Base-by-base conservation (phyloP, 345 rosid genomes). In the Eucalyptus camaldulensis region DNA sequence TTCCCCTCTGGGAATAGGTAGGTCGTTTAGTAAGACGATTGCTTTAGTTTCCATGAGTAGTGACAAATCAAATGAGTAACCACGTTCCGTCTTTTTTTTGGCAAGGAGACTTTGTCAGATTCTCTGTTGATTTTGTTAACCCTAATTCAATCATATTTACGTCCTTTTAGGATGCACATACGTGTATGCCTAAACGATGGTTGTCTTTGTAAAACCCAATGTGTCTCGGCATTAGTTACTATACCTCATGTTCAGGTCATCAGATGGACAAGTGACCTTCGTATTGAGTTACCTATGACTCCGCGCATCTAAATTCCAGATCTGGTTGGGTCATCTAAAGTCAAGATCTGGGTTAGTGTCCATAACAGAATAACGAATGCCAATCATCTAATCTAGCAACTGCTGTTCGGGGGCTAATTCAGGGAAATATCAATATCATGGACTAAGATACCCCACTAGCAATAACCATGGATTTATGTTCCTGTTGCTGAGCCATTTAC, bases 1-100 rank as follows among this genome's bases (percentile, higher is more conserved):
- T 91, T 90, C 86, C 95, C 98, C 22, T 89, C 95, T 87, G 91
- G 90, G 80, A 91, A 95, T 91, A 94, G 99, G 99, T 97, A 94
- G 88, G 85, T 88, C 40, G 69, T 76, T 37, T 37, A 40, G 83
- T 76, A 40, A 76, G 47, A 37, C 29, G 13, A 76, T 76, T 76
- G 83, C 83, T 76, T 76, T 40, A 14, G 76, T 65, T 16, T 16
- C 31, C 76, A 65, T 65, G 76, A 14, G 76, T 14, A 14, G 37
- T n/a, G 76, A 65, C 37, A n/a, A 65, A n/a, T 65, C 19, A 65
- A n/a, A 65, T 65, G 76, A 65, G 37, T 2, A 65, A 15, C 15
- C 76, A n/a, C 17, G 3, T 37, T 76, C 47, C 47, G 1, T 72
- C 27, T 72, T 76, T 76, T 69, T 11, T 76, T 76, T 40, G 29